Evolutionary conservation across 306 rosid genomes (phyloP).

Genomic region (Inga leiocalycina): DNA sequence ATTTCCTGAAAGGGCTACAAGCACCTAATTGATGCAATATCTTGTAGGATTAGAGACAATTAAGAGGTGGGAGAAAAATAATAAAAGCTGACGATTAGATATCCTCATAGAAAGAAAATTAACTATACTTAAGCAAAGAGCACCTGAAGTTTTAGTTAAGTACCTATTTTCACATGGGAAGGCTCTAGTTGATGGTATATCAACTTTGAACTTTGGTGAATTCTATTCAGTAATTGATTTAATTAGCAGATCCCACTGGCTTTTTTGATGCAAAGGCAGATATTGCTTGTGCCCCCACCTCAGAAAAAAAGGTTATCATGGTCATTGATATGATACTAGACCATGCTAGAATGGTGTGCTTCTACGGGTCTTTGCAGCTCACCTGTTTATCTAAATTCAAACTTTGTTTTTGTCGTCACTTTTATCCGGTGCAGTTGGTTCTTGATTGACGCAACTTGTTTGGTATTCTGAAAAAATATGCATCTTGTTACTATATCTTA

Average conservation of each 20-base stretch:
- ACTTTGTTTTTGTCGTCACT: slow-evolving; percentile 1
- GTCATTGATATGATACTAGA: slow-evolving; percentile 6
- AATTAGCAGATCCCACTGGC: neutral
- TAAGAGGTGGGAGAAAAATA: slow-evolving; percentile 24
- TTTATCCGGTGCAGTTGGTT: slow-evolving; percentile 15
- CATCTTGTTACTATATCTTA: slow-evolving; percentile 22
- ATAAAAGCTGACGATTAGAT: slow-evolving; percentile 1
- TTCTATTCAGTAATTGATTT: neutral
- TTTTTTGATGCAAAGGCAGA: neutral
- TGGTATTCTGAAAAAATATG: slow-evolving; percentile 10
- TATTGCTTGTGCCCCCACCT: neutral
- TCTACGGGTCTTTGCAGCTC: slow-evolving; percentile 4
- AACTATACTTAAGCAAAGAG: neutral
- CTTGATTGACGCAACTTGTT: slow-evolving; percentile 20
- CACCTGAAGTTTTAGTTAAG: neutral
- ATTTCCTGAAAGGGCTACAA: slow-evolving; percentile 23
- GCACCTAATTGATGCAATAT: slow-evolving; percentile 19
- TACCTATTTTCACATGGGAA: neutral
- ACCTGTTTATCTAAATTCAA: slow-evolving; percentile 1
- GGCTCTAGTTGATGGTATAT: neutral
- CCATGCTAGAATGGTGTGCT: slow-evolving; percentile 23
- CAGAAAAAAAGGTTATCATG: neutral
- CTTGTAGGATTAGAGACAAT: neutral
- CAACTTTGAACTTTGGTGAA: neutral
- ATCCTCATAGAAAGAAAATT: slow-evolving; percentile 3